Evolutionary conservation across 305 asterid species (phyloP).

Genomic region (Fraxinus ornus): DNA sequence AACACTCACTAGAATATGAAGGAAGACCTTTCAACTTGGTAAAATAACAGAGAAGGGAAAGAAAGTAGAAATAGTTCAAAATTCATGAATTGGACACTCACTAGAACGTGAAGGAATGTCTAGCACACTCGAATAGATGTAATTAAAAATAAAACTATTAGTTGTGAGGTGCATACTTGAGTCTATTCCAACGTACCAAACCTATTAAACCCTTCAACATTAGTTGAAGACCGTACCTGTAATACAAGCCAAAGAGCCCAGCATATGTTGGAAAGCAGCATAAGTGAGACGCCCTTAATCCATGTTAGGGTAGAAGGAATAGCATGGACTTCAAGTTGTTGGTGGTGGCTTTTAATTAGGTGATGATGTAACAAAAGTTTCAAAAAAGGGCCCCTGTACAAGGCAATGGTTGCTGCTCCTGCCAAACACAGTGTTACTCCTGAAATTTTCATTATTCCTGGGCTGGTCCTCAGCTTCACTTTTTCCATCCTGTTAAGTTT

Average conservation of each 20-base stretch:
- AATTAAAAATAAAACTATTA: too few species aligned
- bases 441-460: constrained; percentile 57
- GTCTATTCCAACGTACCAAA: not conserved
- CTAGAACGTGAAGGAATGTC: not conserved
- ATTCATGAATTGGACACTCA: not conserved
- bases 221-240: constrained; percentile 47
- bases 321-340: constrained; percentile 23
- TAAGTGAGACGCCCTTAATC: constrained; percentile 77
- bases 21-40: not conserved
- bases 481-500: constrained; percentile 59
- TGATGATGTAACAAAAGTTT: constrained; percentile 69
- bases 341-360: constrained; percentile 40
- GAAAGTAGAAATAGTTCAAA: not conserved
- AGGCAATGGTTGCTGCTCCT: constrained; percentile 80
- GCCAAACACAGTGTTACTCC: constrained; percentile 66
- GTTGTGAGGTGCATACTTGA: not conserved
- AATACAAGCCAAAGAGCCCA: constrained; percentile 86
- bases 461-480: constrained; percentile 44
- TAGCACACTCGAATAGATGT: not conserved
- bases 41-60: not conserved
- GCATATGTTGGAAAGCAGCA: constrained; percentile 56
- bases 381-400: constrained; percentile 68
- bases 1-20: not conserved
- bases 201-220: not conserved
- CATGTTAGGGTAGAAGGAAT: constrained; percentile 47